Evolutionary conservation across 2,329 filamentous ascomycete genomes (phyloP), one percentile per base, ranked within the genome.

Genomic region (Ciborinia camelliae): DNA sequence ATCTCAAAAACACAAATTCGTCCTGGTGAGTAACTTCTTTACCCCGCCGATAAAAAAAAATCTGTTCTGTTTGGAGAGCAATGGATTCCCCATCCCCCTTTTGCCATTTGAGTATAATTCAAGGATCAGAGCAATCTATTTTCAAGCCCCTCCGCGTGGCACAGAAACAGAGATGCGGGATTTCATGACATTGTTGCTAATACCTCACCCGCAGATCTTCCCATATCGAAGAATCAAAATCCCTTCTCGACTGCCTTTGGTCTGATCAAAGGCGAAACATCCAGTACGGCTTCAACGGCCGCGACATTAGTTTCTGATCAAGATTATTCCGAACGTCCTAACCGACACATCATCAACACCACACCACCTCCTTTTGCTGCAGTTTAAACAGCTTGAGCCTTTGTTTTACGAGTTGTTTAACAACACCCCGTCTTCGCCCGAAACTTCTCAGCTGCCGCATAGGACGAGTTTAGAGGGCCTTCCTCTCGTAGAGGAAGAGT

Each of bases 401-500:
- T 75, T 79, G 73, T 75, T 83, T 77, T 79, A 84, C 77, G 76
- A 77, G 73, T 77, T 78, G 73, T 76, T 77, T 75, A 77, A 81
- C 77, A 77, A 81, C 77, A 78, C 74, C 77, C 81, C 81, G 72
- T 76, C 79, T 78, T 84, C 83, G 79, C 84, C 84, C 78, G 80
- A 84, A 80, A 80, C 81, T 79, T 81, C 82, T 86, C 90, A 96
- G 91, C 94, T 98, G 95, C 95, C 95, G 95, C 94, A 99, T 99
- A 98, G 92, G 91, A 96, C 90, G 88, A 86, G 86, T 89, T 89
- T 87, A 86, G 86, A 88, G 90, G 90, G 93, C 96, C 94, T 98
- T 98, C 94, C 93, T 97, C 94, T 95, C 83, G 83, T 82, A 80
- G 94, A 93, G 95, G 95, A 94, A 96, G 95, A 95, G 92, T 97